Conservation (phyloP, 305 asterid species). For the Fraxinus paxiana region DNA sequence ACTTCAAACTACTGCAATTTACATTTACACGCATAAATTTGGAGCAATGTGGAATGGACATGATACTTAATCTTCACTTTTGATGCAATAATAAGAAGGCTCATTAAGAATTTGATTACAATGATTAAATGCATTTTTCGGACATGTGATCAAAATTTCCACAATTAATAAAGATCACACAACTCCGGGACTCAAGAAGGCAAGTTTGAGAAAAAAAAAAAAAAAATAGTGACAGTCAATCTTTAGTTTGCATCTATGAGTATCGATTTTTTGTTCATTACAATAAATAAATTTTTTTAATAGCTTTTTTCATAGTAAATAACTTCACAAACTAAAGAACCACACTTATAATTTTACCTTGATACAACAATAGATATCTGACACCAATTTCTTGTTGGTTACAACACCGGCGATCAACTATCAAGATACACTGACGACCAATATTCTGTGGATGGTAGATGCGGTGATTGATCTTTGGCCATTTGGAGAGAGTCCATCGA, state of each 20-base stretch:
- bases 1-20: too few relatives aligned
- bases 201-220: neutral
- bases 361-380: neutral
- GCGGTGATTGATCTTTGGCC: neutral
- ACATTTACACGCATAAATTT: too few relatives aligned
- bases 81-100: too few relatives aligned
- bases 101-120: too few relatives aligned
- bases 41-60: too few relatives aligned
- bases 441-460: too few relatives aligned
- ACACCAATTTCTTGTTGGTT: neutral
- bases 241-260: neutral
- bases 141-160: neutral
- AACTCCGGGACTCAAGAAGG: neutral
- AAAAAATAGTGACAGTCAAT: neutral
- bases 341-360: too few relatives aligned
- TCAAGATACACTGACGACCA: neutral
- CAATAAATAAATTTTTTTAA: too few relatives aligned
- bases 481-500: neutral
- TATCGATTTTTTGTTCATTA: neutral
- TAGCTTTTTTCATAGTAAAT: neutral
- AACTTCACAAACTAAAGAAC: neutral
- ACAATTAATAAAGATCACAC: neutral
- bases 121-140: too few relatives aligned
- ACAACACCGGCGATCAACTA: neutral
- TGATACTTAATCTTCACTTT: too few relatives aligned